phyloP scores from a whole-genome alignment of 2,329 filamentous ascomycete species.

The Dothideomycetes sp. region DNA sequence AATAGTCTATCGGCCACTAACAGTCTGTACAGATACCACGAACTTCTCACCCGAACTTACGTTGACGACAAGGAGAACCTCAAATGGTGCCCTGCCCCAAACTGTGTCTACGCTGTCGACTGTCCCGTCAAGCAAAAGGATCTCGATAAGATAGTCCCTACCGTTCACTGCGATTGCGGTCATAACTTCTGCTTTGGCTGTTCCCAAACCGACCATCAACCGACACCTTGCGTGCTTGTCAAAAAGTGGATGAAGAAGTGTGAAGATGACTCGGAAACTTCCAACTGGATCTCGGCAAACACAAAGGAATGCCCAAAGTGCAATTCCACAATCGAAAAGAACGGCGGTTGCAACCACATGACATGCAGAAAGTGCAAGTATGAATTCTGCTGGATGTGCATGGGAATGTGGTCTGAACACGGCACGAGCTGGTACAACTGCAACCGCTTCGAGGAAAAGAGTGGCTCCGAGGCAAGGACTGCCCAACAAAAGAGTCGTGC shows the following conservation, averaged over 20 bases:
- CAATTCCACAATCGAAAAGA: conserved; percentile 97
- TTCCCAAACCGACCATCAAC: conserved; percentile 80
- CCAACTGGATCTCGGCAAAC: conserved; percentile 98
- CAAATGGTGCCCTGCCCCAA: conserved; percentile 97
- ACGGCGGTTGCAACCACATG: conserved; percentile 97
- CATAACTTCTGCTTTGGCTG: conserved; percentile 95
- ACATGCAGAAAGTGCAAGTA: conserved; percentile 92
- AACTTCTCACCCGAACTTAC: conserved; percentile 83
- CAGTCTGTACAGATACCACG: conserved; percentile 67
- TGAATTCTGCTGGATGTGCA: conserved; percentile 99
- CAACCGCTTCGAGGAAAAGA: conserved; percentile 95
- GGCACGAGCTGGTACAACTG: conserved; percentile 99
- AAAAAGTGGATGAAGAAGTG: conserved; percentile 98
- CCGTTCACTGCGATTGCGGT: conserved; percentile 75
- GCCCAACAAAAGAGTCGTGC: conserved; percentile 85
- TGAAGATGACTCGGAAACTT: conserved; percentile 94
- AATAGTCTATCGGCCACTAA: background rate
- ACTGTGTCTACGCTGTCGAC: conserved; percentile 87
- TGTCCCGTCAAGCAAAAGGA: conserved; percentile 84
- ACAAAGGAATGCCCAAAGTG: conserved; percentile 97
- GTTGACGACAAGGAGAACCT: conserved; percentile 93
- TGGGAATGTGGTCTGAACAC: conserved; percentile 97
- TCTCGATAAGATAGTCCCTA: conserved; percentile 74
- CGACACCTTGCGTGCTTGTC: conserved; percentile 80
- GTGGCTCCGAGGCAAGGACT: conserved; percentile 78